A percentile compares a stretch with the other conserved stretches of the same genome.
Conservation (phyloP, 345 rosid species). For the Mangifera indica region DNA sequence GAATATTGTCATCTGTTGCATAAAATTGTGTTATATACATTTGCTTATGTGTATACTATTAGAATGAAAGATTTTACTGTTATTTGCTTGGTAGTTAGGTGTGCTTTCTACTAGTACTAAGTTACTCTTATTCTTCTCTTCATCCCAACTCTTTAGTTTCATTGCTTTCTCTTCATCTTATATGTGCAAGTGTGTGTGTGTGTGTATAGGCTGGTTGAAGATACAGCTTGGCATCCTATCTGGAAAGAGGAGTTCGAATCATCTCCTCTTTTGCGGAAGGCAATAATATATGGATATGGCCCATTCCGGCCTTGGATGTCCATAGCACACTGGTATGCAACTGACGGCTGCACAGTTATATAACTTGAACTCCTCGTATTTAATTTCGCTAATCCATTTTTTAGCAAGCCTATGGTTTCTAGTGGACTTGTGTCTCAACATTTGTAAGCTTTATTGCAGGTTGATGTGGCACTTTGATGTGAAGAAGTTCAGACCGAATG, state of each 20-base stretch:
- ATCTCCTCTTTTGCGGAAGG: constrained; percentile 60
- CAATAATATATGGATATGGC: constrained; percentile 76
- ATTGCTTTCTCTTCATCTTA: constrained; percentile 14
- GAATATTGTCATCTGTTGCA: not conserved
- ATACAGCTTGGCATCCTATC: constrained; percentile 97
- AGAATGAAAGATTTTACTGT: not conserved
- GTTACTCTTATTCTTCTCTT: not conserved
- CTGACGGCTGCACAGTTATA: not conserved
- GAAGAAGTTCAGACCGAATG: constrained; percentile 82
- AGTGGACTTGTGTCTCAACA: constrained; percentile 9
- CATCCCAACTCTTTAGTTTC: constrained; percentile 2
- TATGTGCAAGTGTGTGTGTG: not conserved
- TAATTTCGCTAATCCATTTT: not conserved
- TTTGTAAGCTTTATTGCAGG: constrained; percentile 43
- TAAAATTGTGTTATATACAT: not conserved
- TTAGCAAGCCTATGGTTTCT: not conserved
- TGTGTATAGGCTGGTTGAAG: constrained; percentile 61
- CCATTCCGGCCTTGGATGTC: constrained; percentile 98
- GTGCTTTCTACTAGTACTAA: constrained; percentile 10
- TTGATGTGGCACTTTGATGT: constrained; percentile 77
- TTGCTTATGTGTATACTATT: not conserved
- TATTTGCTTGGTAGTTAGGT: constrained; percentile 6
- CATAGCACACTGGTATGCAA: constrained; percentile 77
- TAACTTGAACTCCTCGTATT: not conserved
- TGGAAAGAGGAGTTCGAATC: constrained; percentile 65